phyloP scores from a whole-genome alignment of 495 filamentous ascomycete species.

The Xylaria palmicola region DNA sequence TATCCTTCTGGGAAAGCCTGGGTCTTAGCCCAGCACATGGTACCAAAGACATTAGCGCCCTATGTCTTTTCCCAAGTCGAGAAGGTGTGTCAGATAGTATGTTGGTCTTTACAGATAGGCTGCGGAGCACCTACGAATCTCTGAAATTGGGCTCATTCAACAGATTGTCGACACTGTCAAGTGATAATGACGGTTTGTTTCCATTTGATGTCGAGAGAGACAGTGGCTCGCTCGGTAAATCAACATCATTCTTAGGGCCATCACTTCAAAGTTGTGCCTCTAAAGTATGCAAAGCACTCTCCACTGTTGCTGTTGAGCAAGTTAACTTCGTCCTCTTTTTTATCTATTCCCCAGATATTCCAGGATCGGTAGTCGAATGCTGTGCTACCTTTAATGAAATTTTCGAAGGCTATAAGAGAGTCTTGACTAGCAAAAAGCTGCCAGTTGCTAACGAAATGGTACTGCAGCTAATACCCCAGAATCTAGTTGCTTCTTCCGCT shows the following conservation, averaged over 20 bases:
- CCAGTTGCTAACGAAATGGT: slow-evolving; percentile 64
- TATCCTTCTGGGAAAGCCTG: slow-evolving; percentile 89
- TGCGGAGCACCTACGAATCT: slow-evolving; percentile 73
- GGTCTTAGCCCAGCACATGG: slow-evolving; percentile 77
- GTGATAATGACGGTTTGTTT: slow-evolving; percentile 60
- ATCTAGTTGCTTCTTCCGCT: slow-evolving; percentile 64
- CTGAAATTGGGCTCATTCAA: slow-evolving; percentile 74
- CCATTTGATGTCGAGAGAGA: slow-evolving; percentile 48
- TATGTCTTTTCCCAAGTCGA: slow-evolving; percentile 73
- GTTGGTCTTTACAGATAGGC: slow-evolving; percentile 66
- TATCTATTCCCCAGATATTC: slow-evolving; percentile 68
- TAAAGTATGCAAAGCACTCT: slow-evolving; percentile 37
- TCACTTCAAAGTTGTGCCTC: slow-evolving; percentile 25
- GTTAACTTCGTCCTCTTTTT: slow-evolving; percentile 82
- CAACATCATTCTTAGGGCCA: slow-evolving; percentile 32
- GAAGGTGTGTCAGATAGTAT: slow-evolving; percentile 59
- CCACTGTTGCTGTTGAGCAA: slow-evolving; percentile 32
- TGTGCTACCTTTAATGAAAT: slow-evolving; percentile 77
- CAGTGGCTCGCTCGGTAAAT: slow-evolving; percentile 28
- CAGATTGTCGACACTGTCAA: slow-evolving; percentile 50
- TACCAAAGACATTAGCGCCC: slow-evolving; percentile 72
- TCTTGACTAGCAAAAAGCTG: slow-evolving; percentile 52
- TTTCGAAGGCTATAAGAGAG: slow-evolving; percentile 63
- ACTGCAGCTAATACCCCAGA: slow-evolving; percentile 77
- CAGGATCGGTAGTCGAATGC: slow-evolving; percentile 67